phyloP scores from a whole-genome alignment of 1,139 yeast genomes.

The Candida sanyaensis region DNA sequence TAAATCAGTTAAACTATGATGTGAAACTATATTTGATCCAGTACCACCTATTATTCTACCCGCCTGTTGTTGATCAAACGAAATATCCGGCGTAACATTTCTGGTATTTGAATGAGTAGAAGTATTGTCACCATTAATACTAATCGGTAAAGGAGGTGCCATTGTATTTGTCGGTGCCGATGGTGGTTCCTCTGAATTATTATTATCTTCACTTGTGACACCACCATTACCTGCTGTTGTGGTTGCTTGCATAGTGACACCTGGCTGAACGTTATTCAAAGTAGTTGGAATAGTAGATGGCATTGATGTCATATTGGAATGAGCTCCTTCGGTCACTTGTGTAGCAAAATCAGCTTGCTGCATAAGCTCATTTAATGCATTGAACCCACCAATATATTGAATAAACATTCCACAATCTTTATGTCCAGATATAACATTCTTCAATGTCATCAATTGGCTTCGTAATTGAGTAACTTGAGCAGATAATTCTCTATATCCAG shows the following conservation, averaged over 20 bases:
- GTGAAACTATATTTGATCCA: conserved; percentile 12
- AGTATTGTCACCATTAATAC: not conserved
- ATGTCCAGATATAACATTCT: conserved; percentile 39
- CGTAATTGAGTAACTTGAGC: conserved; percentile 58
- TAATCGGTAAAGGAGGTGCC: conserved; percentile 3
- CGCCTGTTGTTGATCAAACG: conserved; percentile 27
- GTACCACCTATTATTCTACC: not conserved
- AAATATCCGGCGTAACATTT: not conserved
- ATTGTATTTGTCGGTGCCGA: conserved; percentile 8
- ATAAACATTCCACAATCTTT: conserved; percentile 40
- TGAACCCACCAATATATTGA: conserved; percentile 41
- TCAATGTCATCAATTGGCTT: conserved; percentile 58
- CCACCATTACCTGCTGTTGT: no score
- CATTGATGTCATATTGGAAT: conserved; percentile 17
- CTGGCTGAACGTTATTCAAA: conserved; percentile 8
- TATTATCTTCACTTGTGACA: not conserved
- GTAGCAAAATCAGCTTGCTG: conserved; percentile 34
- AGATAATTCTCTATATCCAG: conserved; percentile 70
- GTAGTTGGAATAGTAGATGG: conserved; percentile 24
- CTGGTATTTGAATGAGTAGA: conserved; percentile 1
- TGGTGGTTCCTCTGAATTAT: conserved; percentile 7
- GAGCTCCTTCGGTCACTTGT: conserved; percentile 18
- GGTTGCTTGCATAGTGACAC: not conserved
- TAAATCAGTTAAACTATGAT: conserved; percentile 31
- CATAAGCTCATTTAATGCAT: conserved; percentile 32